phyloP scores from a whole-genome alignment of 768 basidiomycete species.

The Cystobasidium onofrii region DNA sequence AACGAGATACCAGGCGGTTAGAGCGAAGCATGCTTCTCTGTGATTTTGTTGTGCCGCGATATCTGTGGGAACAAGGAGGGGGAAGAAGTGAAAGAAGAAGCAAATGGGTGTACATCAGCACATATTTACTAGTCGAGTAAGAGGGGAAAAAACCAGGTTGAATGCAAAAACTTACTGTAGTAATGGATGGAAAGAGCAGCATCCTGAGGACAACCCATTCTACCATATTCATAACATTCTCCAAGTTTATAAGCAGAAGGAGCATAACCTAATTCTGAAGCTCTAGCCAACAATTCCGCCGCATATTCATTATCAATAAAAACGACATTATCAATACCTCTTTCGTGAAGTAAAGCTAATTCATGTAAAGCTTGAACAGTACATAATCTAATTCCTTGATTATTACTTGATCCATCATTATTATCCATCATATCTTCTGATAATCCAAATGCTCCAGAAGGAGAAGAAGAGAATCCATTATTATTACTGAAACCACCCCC shows the following conservation, averaged over 20 bases:
- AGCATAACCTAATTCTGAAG: constrained; percentile 89
- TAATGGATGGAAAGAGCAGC: constrained; percentile 96
- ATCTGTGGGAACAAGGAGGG: constrained; percentile 63
- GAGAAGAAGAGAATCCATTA: not conserved
- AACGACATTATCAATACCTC: constrained; percentile 95
- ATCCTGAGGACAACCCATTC: constrained; percentile 96
- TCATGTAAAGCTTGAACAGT: constrained; percentile 96
- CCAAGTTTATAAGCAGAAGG: constrained; percentile 91
- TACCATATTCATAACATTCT: constrained; percentile 98
- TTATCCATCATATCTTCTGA: not conserved
- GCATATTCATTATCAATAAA: constrained; percentile 88
- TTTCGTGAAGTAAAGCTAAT: constrained; percentile 83
- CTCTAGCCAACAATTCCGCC: constrained; percentile 85
- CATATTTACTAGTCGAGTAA: not conserved
- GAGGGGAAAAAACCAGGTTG: constrained; percentile 5
- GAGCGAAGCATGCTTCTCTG: constrained; percentile 91
- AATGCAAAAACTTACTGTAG: constrained; percentile 50
- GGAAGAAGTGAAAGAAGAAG: not conserved
- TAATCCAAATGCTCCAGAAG: not conserved
- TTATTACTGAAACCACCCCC: not conserved
- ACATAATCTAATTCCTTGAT: constrained; percentile 66
- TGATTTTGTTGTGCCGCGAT: constrained; percentile 97
- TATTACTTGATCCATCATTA: not conserved
- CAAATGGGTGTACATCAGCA: constrained; percentile 23
- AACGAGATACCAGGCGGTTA: constrained; percentile 98